Percentiles rank a stretch among this genome's conserved stretches.
Evolutionary conservation across 345 rosid species (phyloP).

Genomic region (Eucalyptus fibrosa): DNA sequence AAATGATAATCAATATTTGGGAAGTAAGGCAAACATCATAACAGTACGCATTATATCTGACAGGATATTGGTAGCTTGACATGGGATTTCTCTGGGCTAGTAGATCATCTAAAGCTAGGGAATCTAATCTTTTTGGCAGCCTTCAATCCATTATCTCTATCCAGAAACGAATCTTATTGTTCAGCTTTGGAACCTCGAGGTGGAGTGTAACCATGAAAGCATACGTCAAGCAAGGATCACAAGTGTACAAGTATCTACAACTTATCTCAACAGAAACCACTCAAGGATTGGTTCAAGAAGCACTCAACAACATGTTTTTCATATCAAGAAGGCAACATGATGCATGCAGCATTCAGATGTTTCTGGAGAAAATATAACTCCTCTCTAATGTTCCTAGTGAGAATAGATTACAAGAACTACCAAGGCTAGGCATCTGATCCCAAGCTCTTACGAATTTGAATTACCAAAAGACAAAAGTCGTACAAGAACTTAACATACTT

Average conservation of each 20-base stretch:
- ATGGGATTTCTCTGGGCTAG: not conserved
- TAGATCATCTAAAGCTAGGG: not conserved
- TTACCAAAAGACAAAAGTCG: too few species aligned
- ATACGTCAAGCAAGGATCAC: not conserved
- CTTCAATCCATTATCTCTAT: not conserved
- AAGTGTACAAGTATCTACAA: not conserved
- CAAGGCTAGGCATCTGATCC: too few species aligned
- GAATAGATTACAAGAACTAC: too few species aligned
- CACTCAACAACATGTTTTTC: too few species aligned
- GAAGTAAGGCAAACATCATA: not conserved
- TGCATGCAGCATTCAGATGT: too few species aligned
- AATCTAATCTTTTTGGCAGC: not conserved
- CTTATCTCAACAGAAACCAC: not conserved
- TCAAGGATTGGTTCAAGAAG: too few species aligned
- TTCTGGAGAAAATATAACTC: too few species aligned
- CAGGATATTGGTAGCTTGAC: not conserved
- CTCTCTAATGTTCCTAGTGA: too few species aligned
- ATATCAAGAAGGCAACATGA: too few species aligned
- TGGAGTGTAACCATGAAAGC: not conserved
- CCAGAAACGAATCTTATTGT: not conserved
- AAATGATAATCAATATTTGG: not conserved
- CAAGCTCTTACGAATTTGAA: too few species aligned
- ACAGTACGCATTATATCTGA: not conserved
- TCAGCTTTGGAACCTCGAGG: not conserved
- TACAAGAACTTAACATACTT: too few species aligned